Base-by-base conservation (phyloP, 2,329 filamentous ascomycete species). In the Exserohilum turcica region DNA sequence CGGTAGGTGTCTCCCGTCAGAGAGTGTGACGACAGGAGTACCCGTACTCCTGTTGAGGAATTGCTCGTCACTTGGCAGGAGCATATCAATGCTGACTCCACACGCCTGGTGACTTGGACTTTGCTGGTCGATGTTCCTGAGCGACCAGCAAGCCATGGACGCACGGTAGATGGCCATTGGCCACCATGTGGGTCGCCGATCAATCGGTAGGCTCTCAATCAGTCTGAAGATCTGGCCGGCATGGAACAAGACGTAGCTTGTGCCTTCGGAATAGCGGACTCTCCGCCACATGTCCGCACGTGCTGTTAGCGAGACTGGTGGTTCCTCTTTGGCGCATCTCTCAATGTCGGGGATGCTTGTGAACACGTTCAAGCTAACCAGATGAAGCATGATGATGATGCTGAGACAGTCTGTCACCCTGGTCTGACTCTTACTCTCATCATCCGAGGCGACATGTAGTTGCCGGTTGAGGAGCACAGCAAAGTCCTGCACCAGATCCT, bases 301-400 rank as follows among this genome's bases (percentile, higher is more conserved):
- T n/a, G 32, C 44, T 8, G 27, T 15, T 21, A 21, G 32, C 12
- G 50, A 53, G 16, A 24, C 38, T 19, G 44, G 50, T 10, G 50
- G 44, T 4, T 48, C 38, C 16, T 53, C 50, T 15, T 28, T 53
- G 27, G 44, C 50, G 32, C 38, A 53, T 13, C 43, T 53, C 19
- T 53, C 50, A 10, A 53, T 53, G 10, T 53, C 50, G 6, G 44
- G 50, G 8, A 53, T 53, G 44, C 50, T 53, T 27, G 44, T 48
- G n/a, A 42, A 48, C 1, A 53, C 50, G n/a, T 53, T 53, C 27
- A 53, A 32, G 44, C 50, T 53, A 36, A 53, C 50, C 44, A 53
- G 27, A 48, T 53, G 50, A 8, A 53, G 44, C 50, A 48, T 53
- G 12, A 53, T 53, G 12, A 53, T 35, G 16, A 53, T 53, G 27